Evolutionary conservation across 1,284 basidiomycete species (phyloP).

Genomic region (Sanghuangporus weigelae): DNA sequence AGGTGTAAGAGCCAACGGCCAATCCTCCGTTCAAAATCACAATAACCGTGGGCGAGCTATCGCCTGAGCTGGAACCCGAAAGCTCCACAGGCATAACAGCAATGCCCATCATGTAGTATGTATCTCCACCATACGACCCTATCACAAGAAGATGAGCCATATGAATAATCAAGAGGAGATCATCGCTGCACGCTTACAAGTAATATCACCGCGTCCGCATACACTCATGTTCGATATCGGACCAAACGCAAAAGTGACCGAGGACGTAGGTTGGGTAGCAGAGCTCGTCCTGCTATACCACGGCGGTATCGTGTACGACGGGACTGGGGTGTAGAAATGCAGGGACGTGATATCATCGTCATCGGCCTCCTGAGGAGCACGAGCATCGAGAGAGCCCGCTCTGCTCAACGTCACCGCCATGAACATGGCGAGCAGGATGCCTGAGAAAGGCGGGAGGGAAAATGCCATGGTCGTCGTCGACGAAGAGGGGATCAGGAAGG

Average conservation of each 20-base stretch:
- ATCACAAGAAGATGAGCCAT: not conserved
- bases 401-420: not conserved
- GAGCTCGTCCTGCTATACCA: not conserved
- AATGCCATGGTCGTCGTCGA: not conserved
- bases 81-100: not conserved
- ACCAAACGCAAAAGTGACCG: not conserved
- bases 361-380: slow-evolving; percentile 1
- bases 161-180: not conserved
- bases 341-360: not conserved
- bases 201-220: slow-evolving; percentile 4
- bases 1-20: not conserved
- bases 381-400: not conserved
- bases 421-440: not conserved
- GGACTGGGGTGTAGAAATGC: slow-evolving; percentile 3
- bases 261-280: not conserved
- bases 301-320: not conserved
- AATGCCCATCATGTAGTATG: not conserved
- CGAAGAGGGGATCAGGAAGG: not conserved
- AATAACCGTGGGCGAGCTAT: not conserved
- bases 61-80: not conserved
- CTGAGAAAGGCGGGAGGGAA: not conserved
- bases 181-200: not conserved
- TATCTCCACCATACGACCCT: slow-evolving; percentile 2
- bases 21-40: not conserved
- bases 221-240: slow-evolving; percentile 5